These are phyloP conservation scores for Aspergillaceae sp. DNA, from an alignment of 2,329 filamentous ascomycete species.

Conservation along the genomic window DNA sequence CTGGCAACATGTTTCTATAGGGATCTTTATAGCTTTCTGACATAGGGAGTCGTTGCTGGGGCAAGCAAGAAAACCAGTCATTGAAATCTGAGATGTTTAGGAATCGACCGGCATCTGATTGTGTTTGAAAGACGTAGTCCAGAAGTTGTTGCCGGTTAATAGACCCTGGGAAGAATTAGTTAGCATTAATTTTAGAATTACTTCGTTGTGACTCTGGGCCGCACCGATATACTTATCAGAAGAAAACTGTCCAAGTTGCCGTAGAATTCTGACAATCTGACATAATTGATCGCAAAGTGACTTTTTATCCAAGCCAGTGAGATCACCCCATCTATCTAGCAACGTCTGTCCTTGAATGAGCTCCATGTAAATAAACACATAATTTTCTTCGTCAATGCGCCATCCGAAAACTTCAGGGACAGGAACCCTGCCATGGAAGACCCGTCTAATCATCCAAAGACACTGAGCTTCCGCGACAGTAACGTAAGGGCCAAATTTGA, in stretches of 20 bases:
- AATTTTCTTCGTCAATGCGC: conserved; percentile 12
- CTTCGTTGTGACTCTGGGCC: not conserved
- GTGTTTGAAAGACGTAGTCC: conserved; percentile 15
- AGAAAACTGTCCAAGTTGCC: conserved; percentile 12
- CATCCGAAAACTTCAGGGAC: conserved; percentile 33
- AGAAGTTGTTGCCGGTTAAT: conserved; percentile 7
- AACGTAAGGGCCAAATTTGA: conserved; percentile 17
- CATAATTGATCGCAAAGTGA: conserved; percentile 12
- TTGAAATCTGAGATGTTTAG: conserved; percentile 16
- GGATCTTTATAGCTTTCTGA: conserved; percentile 10
- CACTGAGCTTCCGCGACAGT: conserved; percentile 15
- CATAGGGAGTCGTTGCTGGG: conserved; percentile 5
- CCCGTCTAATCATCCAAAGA: conserved; percentile 14
- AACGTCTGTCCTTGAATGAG: conserved; percentile 20
- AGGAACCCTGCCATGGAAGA: conserved; percentile 17
- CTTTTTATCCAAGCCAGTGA: conserved; percentile 6
- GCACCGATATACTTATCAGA: conserved; percentile 15
- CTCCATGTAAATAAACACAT: conserved; percentile 28
- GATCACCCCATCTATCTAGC: conserved; percentile 15
- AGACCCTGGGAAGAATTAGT: conserved; percentile 9
- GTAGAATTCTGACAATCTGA: conserved; percentile 10
- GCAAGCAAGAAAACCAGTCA: conserved; percentile 19
- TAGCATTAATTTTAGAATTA: not conserved
- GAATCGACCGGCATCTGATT: conserved; percentile 13
- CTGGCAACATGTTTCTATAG: conserved; percentile 16